Conservation (phyloP, 202 grass and related monocot genomes). For the Bolboschoenoplectus hybrid region DNA sequence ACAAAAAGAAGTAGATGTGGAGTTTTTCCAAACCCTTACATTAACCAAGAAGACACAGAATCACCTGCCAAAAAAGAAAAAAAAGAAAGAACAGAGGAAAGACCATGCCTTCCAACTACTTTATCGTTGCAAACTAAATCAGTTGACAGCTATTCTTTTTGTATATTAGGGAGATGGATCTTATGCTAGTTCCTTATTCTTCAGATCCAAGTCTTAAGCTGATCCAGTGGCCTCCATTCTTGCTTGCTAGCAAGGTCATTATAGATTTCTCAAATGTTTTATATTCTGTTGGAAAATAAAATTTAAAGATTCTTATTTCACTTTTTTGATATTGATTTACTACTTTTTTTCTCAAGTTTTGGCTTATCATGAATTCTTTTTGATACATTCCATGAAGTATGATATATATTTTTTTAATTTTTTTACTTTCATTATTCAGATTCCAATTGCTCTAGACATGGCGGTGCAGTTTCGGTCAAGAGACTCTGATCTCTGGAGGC, state of each 20-base stretch:
- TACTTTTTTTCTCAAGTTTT: conserved; percentile 17
- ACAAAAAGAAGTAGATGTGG: not conserved
- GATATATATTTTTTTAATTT: not conserved
- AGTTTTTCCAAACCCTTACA: conserved; percentile 3
- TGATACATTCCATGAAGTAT: conserved; percentile 3
- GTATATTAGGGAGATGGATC: conserved; percentile 80
- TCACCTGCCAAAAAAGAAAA: not conserved
- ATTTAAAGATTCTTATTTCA: not conserved
- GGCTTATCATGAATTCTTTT: conserved; percentile 1
- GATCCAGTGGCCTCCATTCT: conserved; percentile 94
- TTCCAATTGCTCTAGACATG: conserved; percentile 94
- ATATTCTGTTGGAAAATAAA: conserved; percentile 16
- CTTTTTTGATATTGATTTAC: not conserved
- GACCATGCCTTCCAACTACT: conserved; percentile 2
- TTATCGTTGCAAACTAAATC: not conserved
- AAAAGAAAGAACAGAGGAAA: not conserved
- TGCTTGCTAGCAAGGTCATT: conserved; percentile 95
- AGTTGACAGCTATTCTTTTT: conserved; percentile 32
- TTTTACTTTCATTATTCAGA: conserved; percentile 59
- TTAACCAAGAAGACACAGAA: not conserved
- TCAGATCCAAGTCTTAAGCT: conserved; percentile 90
- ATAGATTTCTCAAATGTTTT: conserved; percentile 25
- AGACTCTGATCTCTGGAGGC: conserved; percentile 93
- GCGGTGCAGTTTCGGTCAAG: conserved; percentile 82
- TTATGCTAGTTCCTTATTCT: conserved; percentile 81